Conservation (phyloP, 805 yeast species). For the Yarrowia alimentaria region DNA sequence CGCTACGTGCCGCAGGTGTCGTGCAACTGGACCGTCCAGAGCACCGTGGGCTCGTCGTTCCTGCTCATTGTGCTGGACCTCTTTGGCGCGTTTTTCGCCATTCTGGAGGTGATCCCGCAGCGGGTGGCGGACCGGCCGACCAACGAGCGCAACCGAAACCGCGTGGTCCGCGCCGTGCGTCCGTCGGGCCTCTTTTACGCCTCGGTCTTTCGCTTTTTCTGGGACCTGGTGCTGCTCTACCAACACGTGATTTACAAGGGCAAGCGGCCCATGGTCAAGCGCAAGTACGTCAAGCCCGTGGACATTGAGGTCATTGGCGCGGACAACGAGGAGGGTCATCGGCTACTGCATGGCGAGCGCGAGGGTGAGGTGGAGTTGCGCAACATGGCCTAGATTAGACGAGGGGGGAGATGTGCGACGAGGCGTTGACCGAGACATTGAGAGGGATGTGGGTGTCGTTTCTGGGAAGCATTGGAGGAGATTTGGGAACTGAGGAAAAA, state of each 20-base stretch:
- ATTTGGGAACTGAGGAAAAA: no score
- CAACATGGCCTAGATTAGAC: no score
- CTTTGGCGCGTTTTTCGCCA: constrained; percentile 6
- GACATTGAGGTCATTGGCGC: constrained; percentile 8
- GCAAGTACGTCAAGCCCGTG: constrained; percentile 13
- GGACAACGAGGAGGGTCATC: constrained; percentile 13
- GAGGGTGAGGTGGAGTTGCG: constrained; percentile 3
- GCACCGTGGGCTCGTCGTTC: constrained; percentile 10
- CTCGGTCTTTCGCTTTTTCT: constrained; percentile 4
- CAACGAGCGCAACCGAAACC: constrained; percentile 1
- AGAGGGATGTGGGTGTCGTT: no score
- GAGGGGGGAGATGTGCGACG: no score
- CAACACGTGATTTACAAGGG: constrained; percentile 22
- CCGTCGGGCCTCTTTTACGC: constrained; percentile 25
- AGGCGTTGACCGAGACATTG: no score
- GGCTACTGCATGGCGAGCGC: constrained; percentile 6
- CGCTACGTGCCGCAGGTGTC: constrained; percentile 29
- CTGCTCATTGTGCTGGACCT: background rate
- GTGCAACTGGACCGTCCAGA: constrained; percentile 27
- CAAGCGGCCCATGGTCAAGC: constrained; percentile 2
- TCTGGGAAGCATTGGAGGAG: no score
- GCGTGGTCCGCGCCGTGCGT: background rate
- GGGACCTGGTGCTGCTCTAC: constrained; percentile 10
- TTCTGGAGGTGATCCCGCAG: background rate
- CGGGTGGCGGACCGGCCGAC: constrained; percentile 2